These are phyloP conservation scores for Stipa capillata DNA, from an alignment of 176 grass and related monocot species.

Conservation along the genomic window DNA sequence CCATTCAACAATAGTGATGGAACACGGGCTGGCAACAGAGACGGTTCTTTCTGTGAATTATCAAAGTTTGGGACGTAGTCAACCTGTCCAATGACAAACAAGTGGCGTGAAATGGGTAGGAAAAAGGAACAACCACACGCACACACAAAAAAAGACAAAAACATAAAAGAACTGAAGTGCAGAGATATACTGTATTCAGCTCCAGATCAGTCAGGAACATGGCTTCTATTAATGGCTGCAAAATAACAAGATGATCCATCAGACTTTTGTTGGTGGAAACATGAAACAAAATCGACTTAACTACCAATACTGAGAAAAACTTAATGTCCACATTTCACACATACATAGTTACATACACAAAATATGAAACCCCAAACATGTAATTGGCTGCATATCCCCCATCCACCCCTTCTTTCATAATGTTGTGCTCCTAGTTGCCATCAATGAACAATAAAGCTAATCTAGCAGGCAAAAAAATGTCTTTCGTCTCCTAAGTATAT, in stretches of 20 bases:
- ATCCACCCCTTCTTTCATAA: neutral
- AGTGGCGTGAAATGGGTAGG: slow-evolving; percentile 10
- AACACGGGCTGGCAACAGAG: slow-evolving; percentile 81
- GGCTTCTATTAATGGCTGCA: slow-evolving; percentile 84
- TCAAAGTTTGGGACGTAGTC: slow-evolving; percentile 88
- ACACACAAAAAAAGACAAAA: neutral
- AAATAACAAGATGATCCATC: slow-evolving; percentile 29
- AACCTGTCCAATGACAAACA: slow-evolving; percentile 51
- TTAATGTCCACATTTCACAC: neutral
- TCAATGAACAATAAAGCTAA: neutral
- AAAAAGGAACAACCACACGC: slow-evolving; percentile 1
- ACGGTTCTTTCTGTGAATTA: slow-evolving; percentile 94
- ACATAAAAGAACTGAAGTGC: slow-evolving; percentile 5
- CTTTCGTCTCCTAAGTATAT: neutral
- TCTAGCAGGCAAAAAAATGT: neutral
- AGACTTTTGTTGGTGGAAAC: neutral
- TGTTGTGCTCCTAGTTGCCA: neutral
- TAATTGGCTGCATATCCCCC: neutral
- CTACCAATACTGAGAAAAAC: neutral
- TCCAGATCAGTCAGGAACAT: slow-evolving; percentile 96
- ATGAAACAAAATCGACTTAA: neutral
- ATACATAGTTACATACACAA: neutral
- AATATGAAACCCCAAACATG: neutral
- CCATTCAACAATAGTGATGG: slow-evolving; percentile 89
- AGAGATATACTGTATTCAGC: slow-evolving; percentile 62